Evolutionary conservation across 805 yeast species (phyloP).

Genomic region (Metschnikowia kunwiensis): DNA sequence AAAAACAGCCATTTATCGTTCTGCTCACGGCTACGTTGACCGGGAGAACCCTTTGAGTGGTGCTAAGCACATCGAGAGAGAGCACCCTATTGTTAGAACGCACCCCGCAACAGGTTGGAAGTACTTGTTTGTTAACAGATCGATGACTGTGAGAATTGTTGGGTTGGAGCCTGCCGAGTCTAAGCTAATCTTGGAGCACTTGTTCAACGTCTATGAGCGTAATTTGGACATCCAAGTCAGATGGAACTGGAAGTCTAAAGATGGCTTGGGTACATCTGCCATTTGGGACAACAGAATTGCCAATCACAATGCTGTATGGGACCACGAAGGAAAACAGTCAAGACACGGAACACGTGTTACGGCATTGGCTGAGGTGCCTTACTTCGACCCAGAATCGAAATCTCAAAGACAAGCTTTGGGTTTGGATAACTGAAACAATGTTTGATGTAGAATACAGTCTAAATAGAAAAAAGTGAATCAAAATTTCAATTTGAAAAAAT

Average conservation of each 20-base stretch:
- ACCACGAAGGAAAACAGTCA: slow-evolving; percentile 43
- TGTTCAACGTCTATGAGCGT: slow-evolving; percentile 19
- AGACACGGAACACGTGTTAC: slow-evolving; percentile 41
- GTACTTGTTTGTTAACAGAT: slow-evolving; percentile 28
- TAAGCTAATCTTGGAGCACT: slow-evolving; percentile 14
- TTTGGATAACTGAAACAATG: slow-evolving; percentile 13
- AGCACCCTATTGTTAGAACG: slow-evolving; percentile 31
- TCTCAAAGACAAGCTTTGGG: slow-evolving; percentile 55
- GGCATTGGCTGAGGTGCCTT: slow-evolving; percentile 53
- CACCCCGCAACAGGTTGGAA: slow-evolving; percentile 37
- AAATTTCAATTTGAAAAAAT: no score
- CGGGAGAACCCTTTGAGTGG: slow-evolving; percentile 34
- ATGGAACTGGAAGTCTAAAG: slow-evolving; percentile 19
- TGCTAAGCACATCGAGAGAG: slow-evolving; percentile 27
- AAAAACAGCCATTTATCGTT: slow-evolving; percentile 43
- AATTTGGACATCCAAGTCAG: slow-evolving; percentile 49
- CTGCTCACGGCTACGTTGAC: slow-evolving; percentile 40
- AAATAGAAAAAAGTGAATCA: neutral
- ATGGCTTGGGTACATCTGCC: slow-evolving; percentile 48
- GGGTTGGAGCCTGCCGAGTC: slow-evolving; percentile 31
- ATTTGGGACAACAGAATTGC: slow-evolving; percentile 60
- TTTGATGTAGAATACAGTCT: no score
- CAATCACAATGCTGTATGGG: slow-evolving; percentile 53
- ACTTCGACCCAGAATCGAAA: slow-evolving; percentile 47
- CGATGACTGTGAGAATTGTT: slow-evolving; percentile 31